These are phyloP conservation scores for Phaeosphaeriaceae sp. DNA, from an alignment of 2,329 filamentous ascomycete species.

Conservation along the genomic window DNA sequence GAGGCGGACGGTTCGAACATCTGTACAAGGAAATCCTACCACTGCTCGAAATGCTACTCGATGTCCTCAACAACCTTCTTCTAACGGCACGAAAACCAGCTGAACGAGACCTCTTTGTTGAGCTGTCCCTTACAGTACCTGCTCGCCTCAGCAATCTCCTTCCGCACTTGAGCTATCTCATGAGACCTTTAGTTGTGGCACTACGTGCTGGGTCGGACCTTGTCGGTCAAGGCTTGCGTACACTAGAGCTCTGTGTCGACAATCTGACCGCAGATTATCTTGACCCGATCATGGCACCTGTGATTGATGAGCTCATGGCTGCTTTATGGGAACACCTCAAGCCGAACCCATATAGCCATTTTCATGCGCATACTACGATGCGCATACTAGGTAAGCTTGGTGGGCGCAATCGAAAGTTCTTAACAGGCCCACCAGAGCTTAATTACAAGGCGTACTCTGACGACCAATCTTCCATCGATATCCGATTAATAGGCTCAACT, in stretches of 20 bases:
- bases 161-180: conserved; percentile 93
- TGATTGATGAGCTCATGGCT: conserved; percentile 98
- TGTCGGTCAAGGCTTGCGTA: conserved; percentile 91
- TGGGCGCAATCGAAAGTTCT: conserved; percentile 92
- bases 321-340: conserved; percentile 94
- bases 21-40: conserved; percentile 98
- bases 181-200: conserved; percentile 96
- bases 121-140: conserved; percentile 94
- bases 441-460: conserved; percentile 85
- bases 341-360: conserved; percentile 94
- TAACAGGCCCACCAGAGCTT: conserved; percentile 86
- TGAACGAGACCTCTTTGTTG: conserved; percentile 94
- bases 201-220: conserved; percentile 89
- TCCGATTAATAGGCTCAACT: conserved; percentile 87
- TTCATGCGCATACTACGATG: conserved; percentile 97
- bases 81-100: conserved; percentile 87
- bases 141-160: conserved; percentile 92
- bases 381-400: conserved; percentile 95
- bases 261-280: conserved; percentile 98
- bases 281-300: conserved; percentile 98
- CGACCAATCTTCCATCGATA: conserved; percentile 84
- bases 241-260: conserved; percentile 94
- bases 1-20: conserved; percentile 95
- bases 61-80: conserved; percentile 94
- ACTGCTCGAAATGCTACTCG: conserved; percentile 93